A percentile compares a stretch with the other conserved stretches of the same genome.
These are phyloP conservation scores for Metschnikowia lochheadii DNA, from an alignment of 805 yeast species.

Conservation along the genomic window DNA sequence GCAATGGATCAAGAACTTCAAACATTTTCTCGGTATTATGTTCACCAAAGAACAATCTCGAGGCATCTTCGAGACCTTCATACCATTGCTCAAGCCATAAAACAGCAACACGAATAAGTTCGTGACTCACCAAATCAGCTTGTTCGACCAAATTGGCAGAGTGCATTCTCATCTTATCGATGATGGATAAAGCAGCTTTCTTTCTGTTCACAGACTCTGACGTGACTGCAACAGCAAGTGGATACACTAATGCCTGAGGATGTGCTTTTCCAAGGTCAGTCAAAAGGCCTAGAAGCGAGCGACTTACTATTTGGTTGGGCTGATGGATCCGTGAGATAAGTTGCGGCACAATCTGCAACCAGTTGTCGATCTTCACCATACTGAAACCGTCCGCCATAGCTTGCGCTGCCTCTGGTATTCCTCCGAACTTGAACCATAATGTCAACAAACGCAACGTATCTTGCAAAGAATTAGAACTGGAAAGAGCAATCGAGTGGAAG, in stretches of 20 bases:
- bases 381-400: constrained; percentile 89
- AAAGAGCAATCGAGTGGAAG: constrained; percentile 87
- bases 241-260: constrained; percentile 95
- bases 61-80: constrained; percentile 95
- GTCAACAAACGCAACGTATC: constrained; percentile 88
- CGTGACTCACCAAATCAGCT: constrained; percentile 90
- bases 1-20: constrained; percentile 83
- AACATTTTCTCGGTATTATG: constrained; percentile 94
- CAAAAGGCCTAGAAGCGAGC: constrained; percentile 71
- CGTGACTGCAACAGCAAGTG: constrained; percentile 91
- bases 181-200: constrained; percentile 84
- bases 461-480: constrained; percentile 82
- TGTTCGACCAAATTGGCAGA: constrained; percentile 83
- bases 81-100: constrained; percentile 98
- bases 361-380: constrained; percentile 83
- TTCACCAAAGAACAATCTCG: constrained; percentile 88
- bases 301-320: constrained; percentile 80
- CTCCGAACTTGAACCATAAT: constrained; percentile 95
- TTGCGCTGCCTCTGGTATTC: constrained; percentile 82
- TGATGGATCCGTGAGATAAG: constrained; percentile 95
- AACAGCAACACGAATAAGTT: constrained; percentile 89
- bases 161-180: constrained; percentile 88
- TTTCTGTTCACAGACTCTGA: constrained; percentile 88
- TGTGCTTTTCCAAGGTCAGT: constrained; percentile 91
- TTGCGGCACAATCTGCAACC: constrained; percentile 96